Evolutionary conservation across 106 monocot species (phyloP).

Genomic region (Platanthera zijinensis): DNA sequence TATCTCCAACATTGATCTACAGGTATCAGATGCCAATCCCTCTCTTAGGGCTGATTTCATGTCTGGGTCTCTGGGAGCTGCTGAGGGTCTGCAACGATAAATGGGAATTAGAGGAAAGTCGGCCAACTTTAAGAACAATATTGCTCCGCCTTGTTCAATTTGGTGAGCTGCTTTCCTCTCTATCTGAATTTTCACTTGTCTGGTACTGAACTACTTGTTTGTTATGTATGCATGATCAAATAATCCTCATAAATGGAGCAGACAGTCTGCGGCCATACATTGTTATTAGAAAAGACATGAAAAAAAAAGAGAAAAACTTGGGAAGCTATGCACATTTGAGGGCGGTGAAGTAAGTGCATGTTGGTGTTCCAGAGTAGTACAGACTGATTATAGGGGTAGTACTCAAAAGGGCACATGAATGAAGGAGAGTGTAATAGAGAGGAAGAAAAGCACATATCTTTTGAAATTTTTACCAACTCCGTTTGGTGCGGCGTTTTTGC

Average conservation of each 20-base stretch:
- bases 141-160: slow-evolving; percentile 41
- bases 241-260: background rate
- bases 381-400: too few species aligned
- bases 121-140: slow-evolving; percentile 29
- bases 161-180: slow-evolving; percentile 33
- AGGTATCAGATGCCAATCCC: slow-evolving; percentile 85
- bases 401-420: too few species aligned
- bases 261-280: background rate
- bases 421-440: too few species aligned
- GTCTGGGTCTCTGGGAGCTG: slow-evolving; percentile 70
- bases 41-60: slow-evolving; percentile 45
- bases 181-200: background rate
- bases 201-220: background rate
- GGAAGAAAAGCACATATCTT: too few species aligned
- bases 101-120: slow-evolving; percentile 45
- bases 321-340: too few species aligned
- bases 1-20: background rate
- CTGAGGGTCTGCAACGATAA: slow-evolving; percentile 38
- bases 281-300: background rate
- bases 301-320: too few species aligned
- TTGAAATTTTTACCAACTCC: background rate
- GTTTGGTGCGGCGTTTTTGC: too few species aligned
- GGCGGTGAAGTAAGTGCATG: too few species aligned
- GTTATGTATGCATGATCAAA: background rate
- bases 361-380: too few species aligned